Evolutionary conservation across 176 grass and related monocot species (phyloP), one percentile per base, ranked within the genome.

Genomic region (Musa beccarii): DNA sequence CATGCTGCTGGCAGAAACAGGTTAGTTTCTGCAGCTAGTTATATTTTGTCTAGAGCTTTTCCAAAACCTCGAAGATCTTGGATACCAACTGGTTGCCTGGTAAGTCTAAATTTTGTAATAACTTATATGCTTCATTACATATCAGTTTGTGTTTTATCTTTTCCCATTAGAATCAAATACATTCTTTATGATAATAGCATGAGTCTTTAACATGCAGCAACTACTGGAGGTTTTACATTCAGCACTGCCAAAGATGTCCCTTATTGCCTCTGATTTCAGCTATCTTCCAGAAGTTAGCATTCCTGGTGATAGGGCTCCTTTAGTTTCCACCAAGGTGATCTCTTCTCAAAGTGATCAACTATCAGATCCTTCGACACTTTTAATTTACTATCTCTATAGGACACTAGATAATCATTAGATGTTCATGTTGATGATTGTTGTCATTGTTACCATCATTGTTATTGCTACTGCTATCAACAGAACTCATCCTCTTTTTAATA

Each of bases 271-370:
- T 79, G 94, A 98, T 73, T 98, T 93, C 84, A 93, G 86, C 83
- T 98, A 89, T 91, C 88, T 98, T 81, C 94, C 94, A 51, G 94
- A 98, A 82, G 94, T 98, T 74, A 90, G 78, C 70, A 91, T 98
- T 81, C 75, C 83, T 80, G 94, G 94, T 54, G 84, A 93, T 68
- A 91, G 94, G 85, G 94, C 90, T 87, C 94, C 94, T 23, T 80
- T 98, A 73, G 94, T 98, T 81, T 93, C 88, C 53, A 86, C 88
- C 67, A 93, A 91, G 94, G 90, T 93, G 76, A 17, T 50, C 20
- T 12, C 51, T 62, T 84, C 17, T 69, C 54, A 52, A 21, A 16
- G 43, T 70, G 51, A 25, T 51, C 72, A 22, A 74, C 56, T 74
- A 25, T 10, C 17, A 3, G 4, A 63, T 63, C 9, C 10, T 22